phyloP scores from a whole-genome alignment of 108 stramenopile genomes.

The Schizochytrium sp. region DNA sequence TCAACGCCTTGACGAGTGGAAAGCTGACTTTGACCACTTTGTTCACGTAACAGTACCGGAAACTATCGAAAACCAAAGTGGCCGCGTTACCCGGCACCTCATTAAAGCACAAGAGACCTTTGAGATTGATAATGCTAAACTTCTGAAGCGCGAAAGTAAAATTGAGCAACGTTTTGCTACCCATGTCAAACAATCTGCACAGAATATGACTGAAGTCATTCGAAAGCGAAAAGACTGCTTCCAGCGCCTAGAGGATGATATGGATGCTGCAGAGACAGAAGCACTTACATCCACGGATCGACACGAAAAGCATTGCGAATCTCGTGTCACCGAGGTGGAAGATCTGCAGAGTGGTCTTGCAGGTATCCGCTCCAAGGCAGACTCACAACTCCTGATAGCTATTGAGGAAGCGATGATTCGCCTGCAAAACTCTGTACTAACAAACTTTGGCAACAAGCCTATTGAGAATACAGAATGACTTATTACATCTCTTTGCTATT shows the following conservation, averaged over 20 bases:
- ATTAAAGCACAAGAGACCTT: constrained; percentile 73
- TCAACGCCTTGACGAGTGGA: constrained; percentile 43
- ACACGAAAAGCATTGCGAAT: constrained; percentile 12
- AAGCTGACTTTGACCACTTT: constrained; percentile 62
- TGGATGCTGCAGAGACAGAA: constrained; percentile 64
- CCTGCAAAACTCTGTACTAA: constrained; percentile 67
- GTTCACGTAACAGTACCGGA: constrained; percentile 67
- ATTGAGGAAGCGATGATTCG: constrained; percentile 68
- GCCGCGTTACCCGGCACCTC: constrained; percentile 72
- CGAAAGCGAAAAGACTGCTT: constrained; percentile 70
- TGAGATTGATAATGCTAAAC: constrained; percentile 76
- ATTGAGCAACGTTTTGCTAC: constrained; percentile 65
- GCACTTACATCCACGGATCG: constrained; percentile 68
- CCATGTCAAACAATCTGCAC: constrained; percentile 65
- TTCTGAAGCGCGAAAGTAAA: constrained; percentile 72
- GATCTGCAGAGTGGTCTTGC: constrained; percentile 10
- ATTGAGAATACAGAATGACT: neutral
- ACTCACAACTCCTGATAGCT: constrained; percentile 68
- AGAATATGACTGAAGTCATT: constrained; percentile 69
- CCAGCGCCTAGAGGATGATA: constrained; percentile 66
- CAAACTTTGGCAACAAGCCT: constrained; percentile 67
- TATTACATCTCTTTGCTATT: too few relatives aligned
- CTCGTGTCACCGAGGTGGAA: neutral
- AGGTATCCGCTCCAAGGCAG: constrained; percentile 60
- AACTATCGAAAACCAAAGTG: constrained; percentile 69